Evolutionary conservation across 177 flowering plant genomes (phyloP), one percentile per base, ranked within the genome.

Genomic region (Vitis hybrid): DNA sequence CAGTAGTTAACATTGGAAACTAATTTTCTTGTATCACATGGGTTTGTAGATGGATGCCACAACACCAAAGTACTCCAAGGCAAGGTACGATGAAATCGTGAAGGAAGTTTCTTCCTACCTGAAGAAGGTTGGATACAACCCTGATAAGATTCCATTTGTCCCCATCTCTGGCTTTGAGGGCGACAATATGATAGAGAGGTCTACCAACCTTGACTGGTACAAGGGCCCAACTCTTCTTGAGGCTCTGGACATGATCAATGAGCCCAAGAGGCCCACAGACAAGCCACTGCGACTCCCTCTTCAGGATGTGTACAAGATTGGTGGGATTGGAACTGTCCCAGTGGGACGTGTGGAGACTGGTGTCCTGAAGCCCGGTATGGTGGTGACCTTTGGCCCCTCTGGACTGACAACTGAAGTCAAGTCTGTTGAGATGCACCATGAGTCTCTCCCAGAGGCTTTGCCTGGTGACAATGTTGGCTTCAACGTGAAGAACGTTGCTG

Each of bases 191-290:
- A 89, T 89, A 72, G 91, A 89, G 79, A 84, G 88, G 77, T 89
- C 93, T 1, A 86, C 88, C 56, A 89, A 90, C 87, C 91, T 89
- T 6, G 95, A 89, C 78, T 90, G 95, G 95, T 90, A 90, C 91
- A 90, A 90, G 90, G 95, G 93, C 6, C 95, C 91, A n/a, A 90
- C 95, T 54, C 90, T 90, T 19, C 89, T 90, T 57, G 95, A 90
- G 39, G 91, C 93, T 4, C 93, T 90, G 66, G 93, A 90, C 80
- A 9, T 12, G 78, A 79, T 90, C 78, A 6, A 18, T 0, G 91
- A 90, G 85, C 96, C 96, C 65, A 90, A 90, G 87, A 87, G 96
- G 66, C 96, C 96, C 60, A 62, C 96, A 49, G 93, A 91, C 92
- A 91, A 89, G 87, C 93, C 96, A 60, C 94, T 88, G 59, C 86